These are phyloP conservation scores for Pseudevernia furfuracea DNA, from an alignment of 495 filamentous ascomycete genomes.

Conservation along the genomic window DNA sequence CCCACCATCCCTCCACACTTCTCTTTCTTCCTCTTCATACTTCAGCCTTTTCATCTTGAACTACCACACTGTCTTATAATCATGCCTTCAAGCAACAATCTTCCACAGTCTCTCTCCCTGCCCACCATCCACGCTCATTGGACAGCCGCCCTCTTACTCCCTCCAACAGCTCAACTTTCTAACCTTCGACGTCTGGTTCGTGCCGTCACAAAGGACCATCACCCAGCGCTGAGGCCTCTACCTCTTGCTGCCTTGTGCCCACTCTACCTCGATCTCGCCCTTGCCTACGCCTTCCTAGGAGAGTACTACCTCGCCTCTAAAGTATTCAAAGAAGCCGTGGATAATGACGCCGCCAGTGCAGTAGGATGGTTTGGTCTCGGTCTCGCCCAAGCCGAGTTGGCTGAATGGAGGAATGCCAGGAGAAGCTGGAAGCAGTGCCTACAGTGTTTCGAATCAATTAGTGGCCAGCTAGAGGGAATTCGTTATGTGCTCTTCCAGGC, in stretches of 20 bases:
- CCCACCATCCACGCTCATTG: background rate
- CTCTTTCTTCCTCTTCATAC: background rate
- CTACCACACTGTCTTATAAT: background rate
- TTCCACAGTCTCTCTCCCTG: background rate
- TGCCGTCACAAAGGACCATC: background rate
- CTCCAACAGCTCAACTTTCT: background rate
- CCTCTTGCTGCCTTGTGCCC: background rate
- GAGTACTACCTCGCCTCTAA: constrained; percentile 10
- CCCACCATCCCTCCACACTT: background rate
- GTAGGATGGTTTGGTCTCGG: constrained; percentile 70
- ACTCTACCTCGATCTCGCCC: constrained; percentile 13
- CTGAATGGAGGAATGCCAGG: background rate
- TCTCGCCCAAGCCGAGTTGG: constrained; percentile 39
- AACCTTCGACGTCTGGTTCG: constrained; percentile 4
- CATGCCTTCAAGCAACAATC: background rate
- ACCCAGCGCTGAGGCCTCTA: background rate
- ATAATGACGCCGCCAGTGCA: background rate
- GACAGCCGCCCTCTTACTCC: constrained; percentile 1
- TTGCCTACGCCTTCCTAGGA: constrained; percentile 13
- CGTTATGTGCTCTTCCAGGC: constrained; percentile 1
- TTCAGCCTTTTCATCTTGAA: background rate
- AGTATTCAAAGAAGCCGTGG: constrained; percentile 1
- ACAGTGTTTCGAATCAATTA: background rate
- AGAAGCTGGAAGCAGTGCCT: background rate
- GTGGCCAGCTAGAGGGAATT: background rate